Conservation (phyloP, 805 yeast species). For the Teunomyces lycoperdinae region DNA sequence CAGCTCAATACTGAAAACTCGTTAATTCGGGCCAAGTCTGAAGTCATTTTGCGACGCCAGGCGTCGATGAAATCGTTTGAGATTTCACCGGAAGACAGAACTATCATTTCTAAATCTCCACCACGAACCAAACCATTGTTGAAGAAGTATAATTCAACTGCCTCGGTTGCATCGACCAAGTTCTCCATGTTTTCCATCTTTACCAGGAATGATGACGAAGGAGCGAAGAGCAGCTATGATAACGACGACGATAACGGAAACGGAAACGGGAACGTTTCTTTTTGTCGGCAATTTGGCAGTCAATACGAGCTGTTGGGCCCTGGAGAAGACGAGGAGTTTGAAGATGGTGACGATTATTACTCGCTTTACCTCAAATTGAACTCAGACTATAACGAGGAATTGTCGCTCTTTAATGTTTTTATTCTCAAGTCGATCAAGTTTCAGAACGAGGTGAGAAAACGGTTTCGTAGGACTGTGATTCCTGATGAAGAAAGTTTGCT, state of each 20-base stretch:
- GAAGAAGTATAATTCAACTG: neutral
- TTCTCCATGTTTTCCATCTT: conserved; percentile 8
- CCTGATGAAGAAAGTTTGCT: conserved; percentile 1
- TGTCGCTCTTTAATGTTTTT: conserved; percentile 16
- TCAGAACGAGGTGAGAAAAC: conserved; percentile 15
- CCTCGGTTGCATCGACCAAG: conserved; percentile 6
- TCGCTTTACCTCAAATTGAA: conserved; percentile 19
- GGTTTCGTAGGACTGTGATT: neutral
- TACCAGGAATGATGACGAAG: conserved; percentile 5
- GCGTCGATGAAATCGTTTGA: conserved; percentile 20
- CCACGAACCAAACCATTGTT: neutral
- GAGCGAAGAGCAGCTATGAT: neutral
- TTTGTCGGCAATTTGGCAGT: neutral
- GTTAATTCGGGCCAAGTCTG: conserved; percentile 15
- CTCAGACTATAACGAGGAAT: conserved; percentile 15
- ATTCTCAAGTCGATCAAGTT: conserved; percentile 20
- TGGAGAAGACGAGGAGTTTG: conserved; percentile 11
- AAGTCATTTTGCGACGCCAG: conserved; percentile 24
- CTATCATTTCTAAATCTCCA: neutral
- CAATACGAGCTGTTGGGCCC: neutral
- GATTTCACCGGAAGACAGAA: neutral
- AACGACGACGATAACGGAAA: neutral
- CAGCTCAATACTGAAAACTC: conserved; percentile 18
- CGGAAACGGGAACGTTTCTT: neutral
- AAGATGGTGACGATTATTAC: conserved; percentile 20